phyloP scores from a whole-genome alignment of 352 stramenopile genomes.

The Globisporangium perplexum region DNA sequence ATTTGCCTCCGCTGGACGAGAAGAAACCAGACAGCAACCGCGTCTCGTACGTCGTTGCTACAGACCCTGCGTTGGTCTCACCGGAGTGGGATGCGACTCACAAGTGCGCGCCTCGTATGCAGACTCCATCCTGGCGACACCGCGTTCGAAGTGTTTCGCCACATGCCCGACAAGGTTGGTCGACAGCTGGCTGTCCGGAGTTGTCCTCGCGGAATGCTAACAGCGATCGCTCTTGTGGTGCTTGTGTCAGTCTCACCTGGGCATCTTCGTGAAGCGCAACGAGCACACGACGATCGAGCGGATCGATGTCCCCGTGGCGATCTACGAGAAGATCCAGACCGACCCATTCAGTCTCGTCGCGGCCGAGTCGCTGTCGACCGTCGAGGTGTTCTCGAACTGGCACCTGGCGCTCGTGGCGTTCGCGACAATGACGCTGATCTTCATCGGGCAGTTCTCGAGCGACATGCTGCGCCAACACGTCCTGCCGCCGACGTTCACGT shows the following conservation, averaged over 20 bases:
- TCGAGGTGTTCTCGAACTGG: constrained; percentile 83
- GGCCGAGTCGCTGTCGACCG: constrained; percentile 73
- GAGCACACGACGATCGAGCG: constrained; percentile 48
- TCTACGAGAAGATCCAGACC: constrained; percentile 81
- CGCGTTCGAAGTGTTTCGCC: constrained; percentile 80
- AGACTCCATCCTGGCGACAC: constrained; percentile 54
- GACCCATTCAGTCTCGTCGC: constrained; percentile 86
- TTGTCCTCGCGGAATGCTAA: neutral
- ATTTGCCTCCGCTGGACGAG: constrained; percentile 35
- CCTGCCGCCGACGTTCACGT: constrained; percentile 56
- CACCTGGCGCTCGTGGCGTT: constrained; percentile 70
- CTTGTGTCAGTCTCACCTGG: constrained; percentile 30
- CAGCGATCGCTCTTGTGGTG: neutral
- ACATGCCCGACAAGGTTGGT: constrained; percentile 80
- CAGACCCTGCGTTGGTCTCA: too few species aligned
- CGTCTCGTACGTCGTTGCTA: constrained; percentile 31
- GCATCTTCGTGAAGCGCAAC: constrained; percentile 50
- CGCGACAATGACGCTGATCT: constrained; percentile 79
- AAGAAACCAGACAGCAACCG: constrained; percentile 12
- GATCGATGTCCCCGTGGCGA: constrained; percentile 52
- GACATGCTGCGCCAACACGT: constrained; percentile 59
- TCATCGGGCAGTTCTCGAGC: constrained; percentile 76
- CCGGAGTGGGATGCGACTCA: too few species aligned
- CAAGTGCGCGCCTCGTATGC: neutral
- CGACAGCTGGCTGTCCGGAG: neutral